These are phyloP conservation scores for Lichtheimia ramosa DNA, from an alignment of 371 early-diverging fungal species.

Conservation along the genomic window DNA sequence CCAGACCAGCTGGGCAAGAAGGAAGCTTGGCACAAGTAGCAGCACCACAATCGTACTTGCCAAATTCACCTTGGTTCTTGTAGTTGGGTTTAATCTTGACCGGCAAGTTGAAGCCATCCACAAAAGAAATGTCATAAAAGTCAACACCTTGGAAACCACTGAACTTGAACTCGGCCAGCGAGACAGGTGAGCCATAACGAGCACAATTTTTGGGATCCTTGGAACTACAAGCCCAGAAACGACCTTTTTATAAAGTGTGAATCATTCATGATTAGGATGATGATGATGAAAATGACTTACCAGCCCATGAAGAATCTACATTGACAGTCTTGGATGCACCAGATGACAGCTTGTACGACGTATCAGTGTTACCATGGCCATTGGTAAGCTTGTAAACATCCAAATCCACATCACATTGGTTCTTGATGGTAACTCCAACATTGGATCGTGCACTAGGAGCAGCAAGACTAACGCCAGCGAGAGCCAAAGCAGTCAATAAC, in stretches of 20 bases:
- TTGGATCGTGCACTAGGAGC: conserved; percentile 9
- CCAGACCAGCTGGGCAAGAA: conserved; percentile 12
- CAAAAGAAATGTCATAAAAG: conserved; percentile 39
- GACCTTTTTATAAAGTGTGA: conserved; percentile 12
- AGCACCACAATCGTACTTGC: conserved; percentile 12
- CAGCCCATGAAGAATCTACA: conserved; percentile 22
- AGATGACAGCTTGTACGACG: background rate
- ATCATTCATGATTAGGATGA: background rate
- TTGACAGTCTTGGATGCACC: conserved; percentile 8
- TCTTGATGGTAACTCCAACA: conserved; percentile 35
- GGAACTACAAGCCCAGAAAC: conserved; percentile 32
- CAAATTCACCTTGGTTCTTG: conserved; percentile 1
- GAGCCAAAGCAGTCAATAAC: conserved; percentile 1
- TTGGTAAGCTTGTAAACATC: conserved; percentile 37
- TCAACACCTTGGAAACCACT: conserved; percentile 22
- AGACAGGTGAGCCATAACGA: conserved; percentile 27
- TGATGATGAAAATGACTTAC: background rate
- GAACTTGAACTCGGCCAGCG: conserved; percentile 37
- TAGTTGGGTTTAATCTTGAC: conserved; percentile 15
- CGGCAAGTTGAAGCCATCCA: conserved; percentile 25
- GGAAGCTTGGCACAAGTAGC: conserved; percentile 16
- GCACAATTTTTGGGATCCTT: conserved; percentile 14
- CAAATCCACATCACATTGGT: conserved; percentile 25
- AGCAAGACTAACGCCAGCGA: conserved; percentile 19
- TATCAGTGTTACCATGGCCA: conserved; percentile 6